Evolutionary conservation across 257 asterid species (phyloP), one percentile per base, ranked within the genome.

Genomic region (Linderniella brevidens): DNA sequence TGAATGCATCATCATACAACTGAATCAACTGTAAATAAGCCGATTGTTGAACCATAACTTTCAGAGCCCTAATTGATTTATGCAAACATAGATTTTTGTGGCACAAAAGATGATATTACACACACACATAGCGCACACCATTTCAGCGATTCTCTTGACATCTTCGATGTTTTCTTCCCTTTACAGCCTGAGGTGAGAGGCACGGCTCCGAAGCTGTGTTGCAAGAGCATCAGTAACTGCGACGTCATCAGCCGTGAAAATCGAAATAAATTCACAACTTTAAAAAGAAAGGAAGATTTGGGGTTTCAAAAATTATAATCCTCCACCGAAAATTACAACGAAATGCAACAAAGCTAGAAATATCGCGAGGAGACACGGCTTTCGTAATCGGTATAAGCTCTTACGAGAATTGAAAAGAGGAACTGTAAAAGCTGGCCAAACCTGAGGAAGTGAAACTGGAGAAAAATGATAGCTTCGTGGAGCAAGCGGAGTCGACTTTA

Each of bases 71-170:
- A 19, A 7, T 8, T 13, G 13, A 18, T 37, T 41, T 42, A 4
- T 8, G 16, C 5, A 49, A 41, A 64, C 20, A 11, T 37, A 19
- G 39, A 25, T 25, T 25, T 25, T 25, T 25, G 32, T 25, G 32
- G 6, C 32, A 3, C 51, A 16, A 19, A 42, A 20, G 53, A 10
- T 16, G 43, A 5, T 32, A 52, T 38, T 49, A 14, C 41, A 40
- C 11, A 42, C 37, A 52, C 29, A 41, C 32, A 46, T 64, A 54
- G 20, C 46, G 51, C 50, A 29, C 68, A 83, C 99, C 99, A 75
- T 69, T 69, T 90, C 96, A 53, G 79, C 64, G 40, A 81, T 64
- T 53, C 77, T 69, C 73, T 81, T 85, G 63, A 77, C 72, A 52
- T 71, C 86, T 66, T 80, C 96, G 41, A 60, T 42, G 0, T 76